These are phyloP conservation scores for Arthrinium puccinioides DNA, from an alignment of 2,329 filamentous ascomycete species.

Conservation along the genomic window DNA sequence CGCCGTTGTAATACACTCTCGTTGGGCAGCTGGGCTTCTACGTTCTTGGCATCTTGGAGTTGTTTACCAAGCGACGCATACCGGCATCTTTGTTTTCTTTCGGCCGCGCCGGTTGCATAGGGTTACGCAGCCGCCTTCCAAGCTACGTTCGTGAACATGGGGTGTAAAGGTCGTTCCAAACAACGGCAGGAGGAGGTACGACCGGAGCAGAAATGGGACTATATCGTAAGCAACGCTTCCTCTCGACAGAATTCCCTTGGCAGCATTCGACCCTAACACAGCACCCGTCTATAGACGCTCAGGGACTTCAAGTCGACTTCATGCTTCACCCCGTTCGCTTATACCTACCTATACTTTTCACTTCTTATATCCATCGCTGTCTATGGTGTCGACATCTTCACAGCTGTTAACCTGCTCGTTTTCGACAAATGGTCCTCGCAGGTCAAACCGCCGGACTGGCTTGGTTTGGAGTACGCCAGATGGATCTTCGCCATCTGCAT, in stretches of 20 bases:
- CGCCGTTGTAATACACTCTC: conserved; percentile 2
- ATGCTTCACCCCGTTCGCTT: conserved; percentile 71
- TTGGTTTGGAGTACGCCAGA: conserved; percentile 72
- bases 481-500: conserved; percentile 96
- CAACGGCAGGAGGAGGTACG: conserved; percentile 56
- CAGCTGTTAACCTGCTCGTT: conserved; percentile 80
- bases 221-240: conserved; percentile 57
- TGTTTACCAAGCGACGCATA: background rate
- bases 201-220: conserved; percentile 91
- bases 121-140: no score
- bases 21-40: conserved; percentile 7
- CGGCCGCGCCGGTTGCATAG: background rate
- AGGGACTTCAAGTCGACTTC: conserved; percentile 79
- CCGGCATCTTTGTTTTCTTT: background rate
- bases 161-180: conserved; percentile 53
- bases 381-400: conserved; percentile 87
- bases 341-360: conserved; percentile 77
- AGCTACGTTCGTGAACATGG: conserved; percentile 54
- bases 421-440: conserved; percentile 86
- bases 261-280: conserved; percentile 3
- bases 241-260: background rate
- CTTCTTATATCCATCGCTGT: conserved; percentile 73
- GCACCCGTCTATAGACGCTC: conserved; percentile 30
- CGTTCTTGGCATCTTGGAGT: background rate
- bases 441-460: conserved; percentile 61